A percentile compares a stretch with the other conserved stretches of the same genome.
Conservation (phyloP, 2,329 filamentous ascomycete genomes). For the Keithomyces neogunnii region DNA sequence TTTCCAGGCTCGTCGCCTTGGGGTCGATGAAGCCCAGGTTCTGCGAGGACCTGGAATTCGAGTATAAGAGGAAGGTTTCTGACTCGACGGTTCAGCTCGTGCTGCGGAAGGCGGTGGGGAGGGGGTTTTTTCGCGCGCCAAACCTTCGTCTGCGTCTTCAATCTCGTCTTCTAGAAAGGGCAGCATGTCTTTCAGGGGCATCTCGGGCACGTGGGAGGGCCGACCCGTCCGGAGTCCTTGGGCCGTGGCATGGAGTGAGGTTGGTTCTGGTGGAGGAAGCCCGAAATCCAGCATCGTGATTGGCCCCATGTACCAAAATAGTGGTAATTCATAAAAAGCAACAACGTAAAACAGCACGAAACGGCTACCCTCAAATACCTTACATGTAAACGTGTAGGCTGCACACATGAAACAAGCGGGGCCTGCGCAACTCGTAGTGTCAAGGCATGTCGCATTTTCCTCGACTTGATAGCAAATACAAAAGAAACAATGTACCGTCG, state of each 20-base stretch:
- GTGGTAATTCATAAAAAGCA: not conserved
- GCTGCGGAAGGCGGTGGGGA: not conserved
- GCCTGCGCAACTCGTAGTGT: not conserved
- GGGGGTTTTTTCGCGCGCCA: not conserved
- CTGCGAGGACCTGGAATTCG: constrained; percentile 61
- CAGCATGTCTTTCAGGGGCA: constrained; percentile 15
- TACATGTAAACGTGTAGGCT: not conserved
- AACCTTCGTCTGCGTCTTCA: constrained; percentile 41
- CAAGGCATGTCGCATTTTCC: not conserved
- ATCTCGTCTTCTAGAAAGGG: constrained; percentile 33
- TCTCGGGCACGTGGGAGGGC: not conserved
- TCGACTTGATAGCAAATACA: constrained; percentile 1
- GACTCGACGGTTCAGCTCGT: not conserved
- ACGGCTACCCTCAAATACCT: too few relatives aligned
- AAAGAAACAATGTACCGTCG: not conserved
- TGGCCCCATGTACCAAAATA: too few relatives aligned
- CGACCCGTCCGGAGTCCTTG: not conserved
- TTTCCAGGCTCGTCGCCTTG: constrained; percentile 52
- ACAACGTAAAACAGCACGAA: not conserved
- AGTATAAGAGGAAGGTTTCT: constrained; percentile 89
- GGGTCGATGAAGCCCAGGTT: constrained; percentile 82
- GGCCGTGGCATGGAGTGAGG: too few relatives aligned
- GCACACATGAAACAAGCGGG: too few relatives aligned
- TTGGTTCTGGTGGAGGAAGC: too few relatives aligned
- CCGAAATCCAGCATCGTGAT: too few relatives aligned